A percentile compares a stretch with the other conserved stretches of the same genome.
Evolutionary conservation across 1,284 basidiomycete genomes (phyloP).

Genomic region (Athelia sp.): DNA sequence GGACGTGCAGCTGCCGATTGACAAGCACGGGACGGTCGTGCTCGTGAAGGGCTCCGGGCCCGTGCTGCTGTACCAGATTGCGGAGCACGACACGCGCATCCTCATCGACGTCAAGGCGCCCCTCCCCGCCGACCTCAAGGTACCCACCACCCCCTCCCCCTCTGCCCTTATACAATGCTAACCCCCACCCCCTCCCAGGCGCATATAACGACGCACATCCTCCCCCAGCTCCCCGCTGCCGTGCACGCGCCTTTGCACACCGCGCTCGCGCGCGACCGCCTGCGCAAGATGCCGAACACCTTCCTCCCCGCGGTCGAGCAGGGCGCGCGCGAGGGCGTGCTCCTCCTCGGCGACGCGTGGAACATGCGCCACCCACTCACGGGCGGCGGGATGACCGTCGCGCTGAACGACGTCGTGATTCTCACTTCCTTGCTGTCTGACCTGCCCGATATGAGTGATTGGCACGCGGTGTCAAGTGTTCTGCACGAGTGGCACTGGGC

Average conservation of each 20-base stretch:
- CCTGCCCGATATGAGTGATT: conserved; percentile 50
- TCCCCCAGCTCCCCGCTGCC: conserved; percentile 74
- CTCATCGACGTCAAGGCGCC: conserved; percentile 89
- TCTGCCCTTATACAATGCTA: neutral
- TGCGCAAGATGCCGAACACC: conserved; percentile 94
- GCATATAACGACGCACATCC: conserved; percentile 67
- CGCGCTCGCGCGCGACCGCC: conserved; percentile 66
- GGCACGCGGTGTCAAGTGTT: conserved; percentile 53
- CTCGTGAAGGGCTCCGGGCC: conserved; percentile 62
- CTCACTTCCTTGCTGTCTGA: conserved; percentile 59
- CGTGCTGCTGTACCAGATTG: conserved; percentile 80
- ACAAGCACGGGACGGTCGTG: conserved; percentile 73
- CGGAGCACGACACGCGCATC: conserved; percentile 79
- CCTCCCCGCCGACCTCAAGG: conserved; percentile 80
- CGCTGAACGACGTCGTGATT: conserved; percentile 78
- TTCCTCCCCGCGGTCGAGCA: conserved; percentile 88
- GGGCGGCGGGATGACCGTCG: conserved; percentile 96
- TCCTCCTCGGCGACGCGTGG: conserved; percentile 94
- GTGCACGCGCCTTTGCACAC: conserved; percentile 59
- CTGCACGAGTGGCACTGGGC: conserved; percentile 81
- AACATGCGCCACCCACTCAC: conserved; percentile 99
- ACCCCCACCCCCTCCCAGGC: no score
- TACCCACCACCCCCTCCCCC: conserved; percentile 22
- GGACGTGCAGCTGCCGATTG: conserved; percentile 61
- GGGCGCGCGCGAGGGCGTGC: conserved; percentile 64